A percentile compares a stretch with the other conserved stretches of the same genome.
Evolutionary conservation across 2,329 filamentous ascomycete species (phyloP).

Genomic region (Endoconidiophora polonica): DNA sequence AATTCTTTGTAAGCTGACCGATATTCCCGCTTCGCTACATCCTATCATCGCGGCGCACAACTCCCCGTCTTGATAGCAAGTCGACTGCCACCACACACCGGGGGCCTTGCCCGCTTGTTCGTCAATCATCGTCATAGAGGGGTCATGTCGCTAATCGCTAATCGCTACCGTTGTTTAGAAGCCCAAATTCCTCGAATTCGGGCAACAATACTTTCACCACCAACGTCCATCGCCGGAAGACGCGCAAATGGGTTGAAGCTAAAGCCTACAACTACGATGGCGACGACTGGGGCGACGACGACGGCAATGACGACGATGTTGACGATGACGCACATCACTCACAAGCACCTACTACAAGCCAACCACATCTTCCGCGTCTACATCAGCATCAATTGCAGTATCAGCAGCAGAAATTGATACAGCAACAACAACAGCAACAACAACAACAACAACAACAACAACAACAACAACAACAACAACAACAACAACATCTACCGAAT

Average conservation of each 20-base stretch:
- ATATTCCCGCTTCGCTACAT: not conserved
- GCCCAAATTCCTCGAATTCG: not conserved
- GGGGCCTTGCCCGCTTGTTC: too few species aligned
- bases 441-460: not conserved
- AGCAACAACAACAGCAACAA: not conserved
- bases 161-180: not conserved
- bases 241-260: conserved; percentile 87
- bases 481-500: not conserved
- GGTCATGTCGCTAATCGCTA: too few species aligned
- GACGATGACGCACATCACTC: conserved; percentile 29
- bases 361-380: conserved; percentile 2
- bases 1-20: conserved; percentile 2
- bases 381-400: conserved; percentile 8
- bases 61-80: too few species aligned
- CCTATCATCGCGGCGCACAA: not conserved
- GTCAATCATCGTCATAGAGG: too few species aligned
- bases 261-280: conserved; percentile 77
- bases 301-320: conserved; percentile 33
- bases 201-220: conserved; percentile 44
- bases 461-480: not conserved
- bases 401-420: conserved; percentile 1
- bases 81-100: too few species aligned
- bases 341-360: conserved; percentile 16
- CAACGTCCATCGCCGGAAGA: conserved; percentile 78
- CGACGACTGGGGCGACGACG: conserved; percentile 75